Evolutionary conservation across 805 yeast genomes (phyloP).

Genomic region (Candida maris): DNA sequence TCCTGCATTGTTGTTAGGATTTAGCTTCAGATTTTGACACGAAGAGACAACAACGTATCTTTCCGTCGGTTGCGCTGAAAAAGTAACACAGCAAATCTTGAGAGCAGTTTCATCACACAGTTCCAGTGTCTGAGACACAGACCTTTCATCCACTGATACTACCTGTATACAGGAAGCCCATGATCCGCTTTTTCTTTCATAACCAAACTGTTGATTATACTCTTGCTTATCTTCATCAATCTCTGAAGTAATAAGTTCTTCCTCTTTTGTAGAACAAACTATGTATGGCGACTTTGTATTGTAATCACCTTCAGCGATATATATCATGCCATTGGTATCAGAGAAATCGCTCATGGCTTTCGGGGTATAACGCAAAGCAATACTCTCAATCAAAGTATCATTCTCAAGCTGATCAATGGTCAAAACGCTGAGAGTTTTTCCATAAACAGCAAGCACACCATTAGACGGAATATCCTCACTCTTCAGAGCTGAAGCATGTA

Average conservation of each 20-base stretch:
- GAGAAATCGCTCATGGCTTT: conserved; percentile 35
- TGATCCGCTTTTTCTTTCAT: conserved; percentile 22
- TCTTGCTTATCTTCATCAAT: conserved; percentile 33
- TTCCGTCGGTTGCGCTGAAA: conserved; percentile 26
- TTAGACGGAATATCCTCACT: conserved; percentile 57
- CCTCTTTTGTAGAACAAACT: conserved; percentile 13
- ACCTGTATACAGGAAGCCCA: conserved; percentile 59
- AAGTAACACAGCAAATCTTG: conserved; percentile 33
- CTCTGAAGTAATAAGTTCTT: conserved; percentile 21
- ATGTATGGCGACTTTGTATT: conserved; percentile 33
- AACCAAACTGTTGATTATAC: conserved; percentile 45
- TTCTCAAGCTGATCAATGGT: conserved; percentile 41
- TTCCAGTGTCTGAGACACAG: conserved; percentile 42
- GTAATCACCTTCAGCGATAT: conserved; percentile 45
- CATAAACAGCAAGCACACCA: conserved; percentile 63
- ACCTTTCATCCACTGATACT: conserved; percentile 33
- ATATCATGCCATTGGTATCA: conserved; percentile 27
- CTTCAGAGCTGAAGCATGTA: conserved; percentile 48
- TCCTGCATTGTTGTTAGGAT: conserved; percentile 26
- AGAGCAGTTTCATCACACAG: conserved; percentile 42
- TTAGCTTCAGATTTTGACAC: conserved; percentile 25
- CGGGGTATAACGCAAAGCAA: conserved; percentile 51
- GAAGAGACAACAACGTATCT: conserved; percentile 47
- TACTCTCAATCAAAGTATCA: conserved; percentile 33
- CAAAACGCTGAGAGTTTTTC: conserved; percentile 51